Evolutionary conservation across 1,139 yeast genomes (phyloP), one percentile per base, ranked within the genome.

Genomic region (Taphrina deformans): DNA sequence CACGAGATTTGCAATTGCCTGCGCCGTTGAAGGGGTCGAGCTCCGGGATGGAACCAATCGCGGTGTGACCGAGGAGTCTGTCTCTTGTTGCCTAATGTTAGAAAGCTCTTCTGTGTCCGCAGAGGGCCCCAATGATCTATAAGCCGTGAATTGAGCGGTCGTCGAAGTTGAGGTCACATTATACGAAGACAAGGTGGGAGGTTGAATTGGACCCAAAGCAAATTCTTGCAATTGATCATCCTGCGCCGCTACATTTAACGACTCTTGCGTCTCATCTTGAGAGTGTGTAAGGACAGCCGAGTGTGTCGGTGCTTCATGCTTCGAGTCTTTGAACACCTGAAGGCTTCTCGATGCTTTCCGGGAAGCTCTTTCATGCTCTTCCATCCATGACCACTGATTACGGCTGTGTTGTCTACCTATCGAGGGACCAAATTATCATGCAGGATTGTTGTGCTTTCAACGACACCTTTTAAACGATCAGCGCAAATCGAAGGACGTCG

Each of bases 271-370:
- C 21, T 45, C 27, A 24, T 14, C 27, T 9, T 24, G 10, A 6
- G 29, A 10, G 21, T 7, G n/a, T 6, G 21, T 16, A n/a, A 38
- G n/a, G 5, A 6, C 60, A 23, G 38, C 7, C 16, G 44, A 31
- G 31, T 24, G 27, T 29, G 53, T 12, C n/a, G 16, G n/a, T 16
- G 29, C 44, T 14, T 61, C 55, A 7, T 33, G 16, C n/a, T 46
- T 46, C 29, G 55, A 45, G 44, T 55, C 44, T 23, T 62, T 62
- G 65, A 62, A 62, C 14, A 62, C 55, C 14, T 62, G 56, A 3
- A 62, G 41, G 44, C 65, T 62, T 23, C 55, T 46, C 12, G 56
- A 46, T 7, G 65, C 65, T 26, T 62, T 62, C 7, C 65, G 65
- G 5, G 62, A 41, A 14, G 55, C 50, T 38, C 65, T 52, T 29